These are phyloP conservation scores for Astrephomene gubernaculifera DNA, from an alignment of 139 green algal genomes.

Conservation along the genomic window DNA sequence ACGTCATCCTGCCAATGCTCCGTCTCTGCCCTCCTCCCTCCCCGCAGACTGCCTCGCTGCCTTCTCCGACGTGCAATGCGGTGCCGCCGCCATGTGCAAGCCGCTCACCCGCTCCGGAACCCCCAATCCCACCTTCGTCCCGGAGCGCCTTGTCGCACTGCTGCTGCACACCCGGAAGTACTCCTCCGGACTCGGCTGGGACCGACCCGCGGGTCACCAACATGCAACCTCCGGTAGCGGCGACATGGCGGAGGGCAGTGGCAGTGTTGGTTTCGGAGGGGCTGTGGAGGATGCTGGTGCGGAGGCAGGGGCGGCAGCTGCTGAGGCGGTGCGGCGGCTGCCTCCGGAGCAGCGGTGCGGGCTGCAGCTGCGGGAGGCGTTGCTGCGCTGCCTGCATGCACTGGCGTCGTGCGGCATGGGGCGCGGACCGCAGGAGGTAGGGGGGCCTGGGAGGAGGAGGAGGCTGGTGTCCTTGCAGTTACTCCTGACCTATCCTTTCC, in stretches of 20 bases:
- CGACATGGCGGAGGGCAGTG: background rate
- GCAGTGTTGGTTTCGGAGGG: background rate
- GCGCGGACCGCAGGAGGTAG: constrained; percentile 19
- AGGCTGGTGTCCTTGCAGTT: background rate
- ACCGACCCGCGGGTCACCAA: background rate
- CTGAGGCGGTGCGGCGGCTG: no score
- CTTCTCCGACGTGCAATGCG: background rate
- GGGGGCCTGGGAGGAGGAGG: background rate
- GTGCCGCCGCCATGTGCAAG: background rate
- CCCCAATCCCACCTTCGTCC: background rate
- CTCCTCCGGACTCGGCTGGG: no score
- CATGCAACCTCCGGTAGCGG: background rate
- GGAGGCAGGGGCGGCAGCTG: background rate
- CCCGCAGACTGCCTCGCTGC: background rate
- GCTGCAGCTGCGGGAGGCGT: constrained; percentile 12
- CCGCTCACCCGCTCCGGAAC: no score
- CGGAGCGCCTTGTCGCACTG: background rate
- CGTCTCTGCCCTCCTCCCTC: background rate
- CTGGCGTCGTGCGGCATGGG: constrained; percentile 18
- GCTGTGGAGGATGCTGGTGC: background rate
- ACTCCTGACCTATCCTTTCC: background rate
- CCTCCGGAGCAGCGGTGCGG: background rate
- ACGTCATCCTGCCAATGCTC: no score
- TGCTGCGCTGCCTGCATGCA: constrained; percentile 17
- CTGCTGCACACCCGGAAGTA: background rate